Base-by-base conservation (phyloP, 108 stramenopile genomes). In the Fistulifera pelliculosa region DNA sequence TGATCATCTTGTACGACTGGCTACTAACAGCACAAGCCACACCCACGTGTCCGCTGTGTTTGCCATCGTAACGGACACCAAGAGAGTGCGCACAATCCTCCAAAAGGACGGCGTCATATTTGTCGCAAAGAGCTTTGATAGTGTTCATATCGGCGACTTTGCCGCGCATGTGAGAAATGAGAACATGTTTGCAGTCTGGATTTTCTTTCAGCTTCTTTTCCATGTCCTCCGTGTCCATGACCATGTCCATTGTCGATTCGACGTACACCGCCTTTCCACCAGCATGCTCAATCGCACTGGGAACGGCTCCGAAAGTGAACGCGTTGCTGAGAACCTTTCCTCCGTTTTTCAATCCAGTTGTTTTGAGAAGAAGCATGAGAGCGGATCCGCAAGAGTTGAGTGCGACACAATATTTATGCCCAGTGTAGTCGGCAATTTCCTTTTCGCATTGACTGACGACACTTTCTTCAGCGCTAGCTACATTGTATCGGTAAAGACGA, bases 151-250 rank as follows among this genome's bases (percentile, higher is more conserved):
- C 87, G 18, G 83, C 85, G 27, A 94, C 61, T 66, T 94, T 90
- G 49, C 93, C 93, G 40, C 93, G 88, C 93, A 94, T 94, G 75
- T 94, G 88, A 21, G 88, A 90, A 50, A 94, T 73, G 16, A 94
- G 74, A 35, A 86, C 77, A 57, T 83, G 75, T 41, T 82, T 82
- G 70, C 71, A 70, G 66, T 80, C 83, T 23, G 83, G 88, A 57
- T 86, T 69, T 18, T 49, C 76, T 6, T 58, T 68, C 17, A 90
- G 74, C 60, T 94, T 94, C 70, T 71, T 75, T 49, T 88, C 77
- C 49, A 94, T 63, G 57, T 94, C 93, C 8, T 56, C 76, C 12
- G 83, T 52, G 54, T 88, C 82, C 52, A 94, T 84, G 58, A 85
- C 80, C 47, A 83, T 84, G 65, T 84, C 77, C 58, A 64, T 72